Conservation (phyloP, 2,329 filamentous ascomycete species). For the Coniochaeta ligniaria region DNA sequence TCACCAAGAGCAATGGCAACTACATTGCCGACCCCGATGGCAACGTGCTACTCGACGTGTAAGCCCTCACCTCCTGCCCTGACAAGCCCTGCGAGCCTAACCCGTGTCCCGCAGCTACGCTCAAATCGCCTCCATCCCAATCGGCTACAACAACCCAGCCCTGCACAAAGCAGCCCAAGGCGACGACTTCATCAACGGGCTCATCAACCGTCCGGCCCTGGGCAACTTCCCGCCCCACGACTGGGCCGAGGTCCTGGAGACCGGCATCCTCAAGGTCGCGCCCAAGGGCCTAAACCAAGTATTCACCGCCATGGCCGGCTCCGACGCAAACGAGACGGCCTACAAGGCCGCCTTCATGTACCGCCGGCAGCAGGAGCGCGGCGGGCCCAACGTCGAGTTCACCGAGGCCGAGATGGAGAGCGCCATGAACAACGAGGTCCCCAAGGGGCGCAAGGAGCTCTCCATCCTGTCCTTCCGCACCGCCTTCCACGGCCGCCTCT, state of each 20-base stretch:
- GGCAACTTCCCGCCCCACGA: constrained; percentile 86
- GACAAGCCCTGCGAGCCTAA: not conserved
- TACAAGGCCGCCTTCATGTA: constrained; percentile 97
- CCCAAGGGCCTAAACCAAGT: constrained; percentile 81
- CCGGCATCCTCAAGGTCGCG: constrained; percentile 73
- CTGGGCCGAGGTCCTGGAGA: constrained; percentile 73
- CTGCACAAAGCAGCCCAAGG: constrained; percentile 64
- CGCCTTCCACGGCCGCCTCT: constrained; percentile 85
- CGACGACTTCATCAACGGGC: constrained; percentile 69
- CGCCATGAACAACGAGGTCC: constrained; percentile 72
- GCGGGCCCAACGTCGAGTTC: constrained; percentile 71
- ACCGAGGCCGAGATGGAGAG: constrained; percentile 66
- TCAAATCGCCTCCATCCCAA: constrained; percentile 86
- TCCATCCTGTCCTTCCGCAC: constrained; percentile 86
- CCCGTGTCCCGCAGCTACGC: constrained; percentile 52
- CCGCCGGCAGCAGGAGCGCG: constrained; percentile 73
- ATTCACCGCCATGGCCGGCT: constrained; percentile 83
- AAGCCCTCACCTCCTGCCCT: constrained; percentile 20
- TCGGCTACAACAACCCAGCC: constrained; percentile 85
- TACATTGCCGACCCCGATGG: constrained; percentile 70
- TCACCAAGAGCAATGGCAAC: constrained; percentile 69
- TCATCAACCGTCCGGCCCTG: constrained; percentile 84
- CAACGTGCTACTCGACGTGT: constrained; percentile 67
- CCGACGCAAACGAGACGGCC: constrained; percentile 88
- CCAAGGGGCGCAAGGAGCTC: constrained; percentile 64